Evolutionary conservation across 805 yeast species (phyloP), one percentile per base, ranked within the genome.

Genomic region (Yamadazyma laniorum): DNA sequence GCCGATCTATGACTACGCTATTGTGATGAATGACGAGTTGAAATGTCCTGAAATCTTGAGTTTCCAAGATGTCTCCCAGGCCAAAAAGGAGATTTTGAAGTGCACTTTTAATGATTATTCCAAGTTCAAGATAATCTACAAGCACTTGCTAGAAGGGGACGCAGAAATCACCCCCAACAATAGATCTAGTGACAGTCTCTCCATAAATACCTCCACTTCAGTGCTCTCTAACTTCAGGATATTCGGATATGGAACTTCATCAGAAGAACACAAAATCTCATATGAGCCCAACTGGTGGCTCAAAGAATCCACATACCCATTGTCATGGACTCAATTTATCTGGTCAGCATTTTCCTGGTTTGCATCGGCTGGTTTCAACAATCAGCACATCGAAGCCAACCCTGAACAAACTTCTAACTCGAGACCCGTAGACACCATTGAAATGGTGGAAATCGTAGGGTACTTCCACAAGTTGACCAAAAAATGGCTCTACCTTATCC

Each of bases 301-400:
- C 8, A 48, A 55, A 2, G 50, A 54, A 3, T 67, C 69, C 9
- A 65, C 75, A 1, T 78, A 74, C 34, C 66, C 79, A 1, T 55
- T 70, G 16, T 70, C 83, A 1, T 72, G 85, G 74, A 65, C 68
- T 37, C 81, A 79, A 48, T 64, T 74, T 28, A 63, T 80, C 1
- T 80, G 85, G 85, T 67, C 75, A 37, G 89, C 89, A 1, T 73
- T 85, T 42, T 64, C 84, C 15, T 85, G 93, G 93, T 85, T 91
- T 88, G 95, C 95, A 3, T 74, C 85, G 21, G 91, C 93, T 1
- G 95, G 93, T 6, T 84, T 80, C 42, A 55, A 50, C 5, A 45
- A 40, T 29, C 39, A 43, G 15, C 43, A 52, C 15, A 35, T 28
- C 22, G 47, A 35, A 30, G 42, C 44, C 13, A 29, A 34, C 27